These are phyloP conservation scores for Kregervanrija delftensis DNA, from an alignment of 805 yeast species.

Conservation along the genomic window DNA sequence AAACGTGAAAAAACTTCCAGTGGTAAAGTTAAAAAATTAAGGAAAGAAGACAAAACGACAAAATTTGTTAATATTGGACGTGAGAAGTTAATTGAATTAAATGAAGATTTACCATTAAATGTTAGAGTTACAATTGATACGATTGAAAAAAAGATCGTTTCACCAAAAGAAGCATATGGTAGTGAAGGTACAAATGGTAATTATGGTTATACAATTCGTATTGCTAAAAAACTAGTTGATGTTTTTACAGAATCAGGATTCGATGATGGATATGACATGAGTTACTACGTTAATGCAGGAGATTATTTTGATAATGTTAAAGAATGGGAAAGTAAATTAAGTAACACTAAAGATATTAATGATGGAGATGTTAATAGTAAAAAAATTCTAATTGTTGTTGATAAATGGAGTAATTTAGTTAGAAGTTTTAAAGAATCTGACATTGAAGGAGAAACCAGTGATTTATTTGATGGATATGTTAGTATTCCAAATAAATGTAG, in stretches of 20 bases:
- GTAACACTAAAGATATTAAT: background rate
- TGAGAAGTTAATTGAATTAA: conserved; percentile 49
- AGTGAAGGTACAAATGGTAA: conserved; percentile 50
- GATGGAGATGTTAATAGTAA: background rate
- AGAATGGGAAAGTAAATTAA: background rate
- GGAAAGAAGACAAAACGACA: conserved; percentile 50
- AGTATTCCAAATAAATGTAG: conserved; percentile 48
- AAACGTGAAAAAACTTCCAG: conserved; percentile 29
- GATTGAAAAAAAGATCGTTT: conserved; percentile 53
- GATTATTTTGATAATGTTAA: conserved; percentile 41
- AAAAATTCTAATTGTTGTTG: conserved; percentile 47
- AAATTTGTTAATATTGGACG: conserved; percentile 75
- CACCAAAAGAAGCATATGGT: conserved; percentile 68
- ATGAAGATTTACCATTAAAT: conserved; percentile 62
- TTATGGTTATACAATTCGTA: conserved; percentile 70
- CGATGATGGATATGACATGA: conserved; percentile 60
- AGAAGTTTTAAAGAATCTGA: conserved; percentile 34
- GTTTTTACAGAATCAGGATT: conserved; percentile 65
- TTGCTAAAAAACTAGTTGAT: conserved; percentile 52
- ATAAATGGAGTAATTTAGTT: conserved; percentile 54
- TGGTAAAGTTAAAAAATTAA: conserved; percentile 37
- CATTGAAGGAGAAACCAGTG: conserved; percentile 21
- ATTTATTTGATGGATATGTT: conserved; percentile 60
- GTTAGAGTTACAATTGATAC: conserved; percentile 78
- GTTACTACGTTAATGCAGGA: conserved; percentile 61